These are phyloP conservation scores for Hanseniaspora uvarum DNA, from an alignment of 1,139 yeast species.

Conservation along the genomic window DNA sequence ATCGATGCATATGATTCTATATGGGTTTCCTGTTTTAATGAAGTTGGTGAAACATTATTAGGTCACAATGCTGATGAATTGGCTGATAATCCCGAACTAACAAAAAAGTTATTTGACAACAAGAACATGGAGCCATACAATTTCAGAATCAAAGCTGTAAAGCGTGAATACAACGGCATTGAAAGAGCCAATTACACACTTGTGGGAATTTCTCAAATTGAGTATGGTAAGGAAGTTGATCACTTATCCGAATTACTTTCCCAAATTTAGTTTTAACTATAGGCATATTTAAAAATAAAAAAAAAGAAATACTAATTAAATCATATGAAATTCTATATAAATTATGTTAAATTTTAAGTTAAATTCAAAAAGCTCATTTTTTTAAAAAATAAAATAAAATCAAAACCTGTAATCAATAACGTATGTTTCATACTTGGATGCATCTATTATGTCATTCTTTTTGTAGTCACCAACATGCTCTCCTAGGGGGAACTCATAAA, in stretches of 20 bases:
- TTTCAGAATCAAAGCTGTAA: constrained; percentile 71
- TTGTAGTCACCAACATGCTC: not conserved
- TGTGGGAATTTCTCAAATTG: constrained; percentile 44
- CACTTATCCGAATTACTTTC: constrained; percentile 35
- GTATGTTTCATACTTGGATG: not conserved
- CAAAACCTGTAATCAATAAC: constrained; percentile 5
- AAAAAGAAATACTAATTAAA: not conserved
- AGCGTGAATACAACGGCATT: constrained; percentile 73
- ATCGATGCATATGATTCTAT: constrained; percentile 73
- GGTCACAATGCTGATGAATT: constrained; percentile 65
- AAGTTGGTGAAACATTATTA: constrained; percentile 59
- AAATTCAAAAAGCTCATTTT: not conserved
- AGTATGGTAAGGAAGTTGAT: constrained; percentile 54
- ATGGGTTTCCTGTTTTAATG: constrained; percentile 84
- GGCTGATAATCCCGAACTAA: constrained; percentile 41
- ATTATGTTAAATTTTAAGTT: not conserved
- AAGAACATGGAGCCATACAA: constrained; percentile 59
- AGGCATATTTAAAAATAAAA: not conserved
- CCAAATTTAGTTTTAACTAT: not conserved
- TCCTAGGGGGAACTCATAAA: constrained; percentile 7
- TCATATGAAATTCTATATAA: not conserved
- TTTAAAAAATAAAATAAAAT: not conserved
- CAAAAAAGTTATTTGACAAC: constrained; percentile 41
- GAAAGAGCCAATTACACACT: constrained; percentile 68
- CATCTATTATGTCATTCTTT: not conserved